Evolutionary conservation across 2,329 filamentous ascomycete genomes (phyloP), one percentile per base, ranked within the genome.

Genomic region (Monosporascus ibericus): DNA sequence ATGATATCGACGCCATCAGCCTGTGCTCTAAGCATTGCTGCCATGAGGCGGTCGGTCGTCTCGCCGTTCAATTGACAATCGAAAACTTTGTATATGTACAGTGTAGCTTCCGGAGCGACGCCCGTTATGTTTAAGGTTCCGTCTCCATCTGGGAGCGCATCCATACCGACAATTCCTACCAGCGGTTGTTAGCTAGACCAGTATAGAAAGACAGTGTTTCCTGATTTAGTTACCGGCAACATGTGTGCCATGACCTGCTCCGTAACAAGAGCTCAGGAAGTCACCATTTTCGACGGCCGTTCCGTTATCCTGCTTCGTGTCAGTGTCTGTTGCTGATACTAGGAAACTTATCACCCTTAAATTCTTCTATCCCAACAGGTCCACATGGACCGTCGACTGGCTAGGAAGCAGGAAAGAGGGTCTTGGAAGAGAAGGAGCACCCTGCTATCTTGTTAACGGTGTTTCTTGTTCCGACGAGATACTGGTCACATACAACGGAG

Each of bases 1-100:
- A 67, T 56, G 9, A 66, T 55, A 25, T 67, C 62, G 5, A 63
- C 62, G 22, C 61, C 61, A 24, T 66, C 65, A 8, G 54, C 53
- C 2, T 59, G 53, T 0, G 64, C 63, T 34, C 55, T 54, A 1
- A 60, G 47, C 58, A 66, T 64, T 11, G 61, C 62, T 0, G 60
- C 60, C 22, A 68, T 53, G n/a, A 66, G 58, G 14, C 58, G 57
- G 37, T 62, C 53, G 8, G 51, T 53, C 3, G 52, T 54, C 22
- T 50, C 47, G 4, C 54, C 52, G 17, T 48, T 50, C 2, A 47
- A 48, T 3, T 11, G 27, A 37, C 58, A 55, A 34, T 52, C 58
- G 27, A 60, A 55, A 2, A 56, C 52, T 24, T 39, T 52, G 30
- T 58, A 55, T 5, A 55, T 54, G 38, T 58, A 52, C 1, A 56